Base-by-base conservation (phyloP, 1,284 basidiomycete species). In the Ceraceosorus bombacis region DNA sequence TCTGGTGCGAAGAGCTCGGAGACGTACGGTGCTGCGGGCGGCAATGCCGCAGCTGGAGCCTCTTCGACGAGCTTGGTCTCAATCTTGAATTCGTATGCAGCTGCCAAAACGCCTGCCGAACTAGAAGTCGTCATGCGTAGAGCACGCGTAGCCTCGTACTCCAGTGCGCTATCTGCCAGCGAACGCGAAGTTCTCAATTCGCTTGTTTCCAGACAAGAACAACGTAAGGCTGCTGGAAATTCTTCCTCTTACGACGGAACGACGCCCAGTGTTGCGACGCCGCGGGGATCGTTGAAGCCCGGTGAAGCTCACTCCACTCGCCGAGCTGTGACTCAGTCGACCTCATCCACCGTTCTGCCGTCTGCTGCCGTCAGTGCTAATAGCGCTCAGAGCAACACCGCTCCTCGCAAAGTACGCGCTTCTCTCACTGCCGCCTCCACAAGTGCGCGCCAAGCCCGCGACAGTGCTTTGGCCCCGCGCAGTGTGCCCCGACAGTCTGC, bases 21-120 rank as follows among this genome's bases (percentile, higher is more conserved):
- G 15, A 36, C 9, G 50, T 17, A 27, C 6, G 37, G 52, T 39
- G 40, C 53, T 27, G 27, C 27, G 27, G 27, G 27, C 27, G 27
- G 27, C 27, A 27, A 27, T 27, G 39, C 41, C 51, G 17, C 40
- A 4, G 39, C 38, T 13, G 17, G 52, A 36, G 46, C n/a, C 40
- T 17, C 52, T 1, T 71, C 68, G 48, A 61, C 69, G 9, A 63
- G 61, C n/a, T 43, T 74, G 9, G 52, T 68, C 1, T 62, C 71
- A 3, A 74, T 74, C 12, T 62, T 74, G 52, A 73, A 71, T 39
- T 69, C 72, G 3, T 74, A 74, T 56, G 65, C 67, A 5, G 68
- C 66, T 39, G 72, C 72, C n/a, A 74, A 74, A 66, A 74, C 71
- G 39, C 62, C 67, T 1, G 63, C 69, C 5, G 72, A 74, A 58